Evolutionary conservation across 208 protist species (phyloP), one percentile per base, ranked within the genome.

Genomic region (Crithidia thermophila): DNA sequence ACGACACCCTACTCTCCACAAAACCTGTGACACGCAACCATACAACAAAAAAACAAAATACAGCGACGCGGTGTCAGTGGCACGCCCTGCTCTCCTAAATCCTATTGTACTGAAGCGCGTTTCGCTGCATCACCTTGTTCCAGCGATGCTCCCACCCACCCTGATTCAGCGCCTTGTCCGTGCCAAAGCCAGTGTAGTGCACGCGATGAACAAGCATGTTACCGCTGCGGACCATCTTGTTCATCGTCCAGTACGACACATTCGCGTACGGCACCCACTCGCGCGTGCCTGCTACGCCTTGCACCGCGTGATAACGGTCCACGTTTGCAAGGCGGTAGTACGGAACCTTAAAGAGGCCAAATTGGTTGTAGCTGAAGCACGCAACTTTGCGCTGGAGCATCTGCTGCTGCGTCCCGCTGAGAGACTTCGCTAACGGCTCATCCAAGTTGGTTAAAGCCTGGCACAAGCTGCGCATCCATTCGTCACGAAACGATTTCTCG

Each of bases 361-460:
- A 94, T 71, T 97, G 91, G 68, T 97, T 97, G 81, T 97, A 97
- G 63, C 82, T 82, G 66, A 94, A 97, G 64, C 87, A 94, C 58
- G 85, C 77, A 27, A 94, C 75, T 68, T 97, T 97, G 13, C 89
- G 75, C 72, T 94, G 91, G 18, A 97, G 50, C 88, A 97, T 97
- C 55, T 72, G 73, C 74, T 93, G 87, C 10, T 57, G 71, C 9
- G 72, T 79, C 11, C 76, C 82, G 25, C 76, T 83, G 27, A 96
- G 43, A 4, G 80, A 82, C 46, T 94, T 94, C n/a, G 88, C 75
- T 49, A 97, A 49, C 2, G 88, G 88, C 59, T 97, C 88, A 52
- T 97, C 88, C 28, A 93, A 46, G 40, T 77, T 84, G 20, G 81
- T 81, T 56, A 92, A 52, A 27, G 87, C 91, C 67, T 90, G 80